Evolutionary conservation across 805 yeast species (phyloP).

Genomic region (Candida krabiensis): DNA sequence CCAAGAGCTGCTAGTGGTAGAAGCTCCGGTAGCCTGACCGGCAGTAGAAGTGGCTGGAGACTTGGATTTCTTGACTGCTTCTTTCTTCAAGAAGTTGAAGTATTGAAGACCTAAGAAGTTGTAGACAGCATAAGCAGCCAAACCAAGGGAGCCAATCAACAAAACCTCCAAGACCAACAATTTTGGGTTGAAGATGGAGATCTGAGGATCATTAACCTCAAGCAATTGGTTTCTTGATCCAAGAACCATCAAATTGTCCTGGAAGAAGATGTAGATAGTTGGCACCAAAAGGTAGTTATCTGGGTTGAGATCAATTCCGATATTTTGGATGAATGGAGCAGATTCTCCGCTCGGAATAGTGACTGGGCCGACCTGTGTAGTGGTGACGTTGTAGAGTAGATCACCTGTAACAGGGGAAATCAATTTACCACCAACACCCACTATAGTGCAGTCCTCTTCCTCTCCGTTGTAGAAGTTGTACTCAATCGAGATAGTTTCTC

Average conservation of each 20-base stretch:
- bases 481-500: conserved; percentile 51
- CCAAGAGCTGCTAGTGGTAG: conserved; percentile 49
- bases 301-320: conserved; percentile 59
- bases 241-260: conserved; percentile 51
- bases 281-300: conserved; percentile 62
- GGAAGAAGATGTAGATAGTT: conserved; percentile 50
- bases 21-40: conserved; percentile 30
- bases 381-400: conserved; percentile 59
- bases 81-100: conserved; percentile 39
- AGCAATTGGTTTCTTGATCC: conserved; percentile 60
- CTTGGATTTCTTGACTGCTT: conserved; percentile 29
- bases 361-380: conserved; percentile 62
- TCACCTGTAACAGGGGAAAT: conserved; percentile 54
- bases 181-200: conserved; percentile 73
- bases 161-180: conserved; percentile 62
- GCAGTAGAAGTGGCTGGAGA: conserved; percentile 28
- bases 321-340: conserved; percentile 52
- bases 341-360: conserved; percentile 49
- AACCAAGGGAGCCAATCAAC: conserved; percentile 48
- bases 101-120: conserved; percentile 46
- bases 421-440: conserved; percentile 71
- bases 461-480: conserved; percentile 58
- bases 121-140: conserved; percentile 48
- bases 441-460: conserved; percentile 47
- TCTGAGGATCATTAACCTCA: conserved; percentile 58